Evolutionary conservation across 257 asterid species (phyloP).

Genomic region (Solanum ahanhuiri): DNA sequence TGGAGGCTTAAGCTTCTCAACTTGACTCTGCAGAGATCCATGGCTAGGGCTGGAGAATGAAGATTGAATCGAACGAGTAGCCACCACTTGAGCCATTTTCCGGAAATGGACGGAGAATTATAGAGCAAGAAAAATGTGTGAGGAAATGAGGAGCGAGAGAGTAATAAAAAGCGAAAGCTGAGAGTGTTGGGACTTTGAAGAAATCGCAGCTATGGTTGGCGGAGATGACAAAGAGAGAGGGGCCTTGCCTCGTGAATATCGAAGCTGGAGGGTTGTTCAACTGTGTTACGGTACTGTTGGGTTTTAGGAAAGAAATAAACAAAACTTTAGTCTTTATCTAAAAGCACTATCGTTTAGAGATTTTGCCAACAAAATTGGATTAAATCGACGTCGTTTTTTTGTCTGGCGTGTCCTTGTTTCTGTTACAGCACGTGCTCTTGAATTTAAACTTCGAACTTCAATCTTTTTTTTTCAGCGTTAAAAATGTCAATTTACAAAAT

Average conservation of each 20-base stretch:
- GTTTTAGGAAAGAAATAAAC: not conserved
- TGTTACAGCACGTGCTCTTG: not conserved
- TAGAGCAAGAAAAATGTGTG: not conserved
- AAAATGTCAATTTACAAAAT: not conserved
- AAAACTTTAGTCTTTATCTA: not conserved
- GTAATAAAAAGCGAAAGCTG: conserved; percentile 1
- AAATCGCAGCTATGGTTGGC: conserved; percentile 45
- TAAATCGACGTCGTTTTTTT: not conserved
- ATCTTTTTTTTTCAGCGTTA: not conserved
- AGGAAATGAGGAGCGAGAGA: not conserved
- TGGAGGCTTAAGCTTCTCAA: conserved; percentile 47
- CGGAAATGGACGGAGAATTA: not conserved
- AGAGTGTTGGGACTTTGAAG: conserved; percentile 10
- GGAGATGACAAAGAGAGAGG: conserved; percentile 1
- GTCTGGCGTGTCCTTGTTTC: not conserved
- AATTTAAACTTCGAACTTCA: not conserved
- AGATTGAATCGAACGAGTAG: conserved; percentile 53
- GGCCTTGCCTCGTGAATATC: conserved; percentile 46
- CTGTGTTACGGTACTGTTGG: not conserved
- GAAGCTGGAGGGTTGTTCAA: conserved; percentile 1
- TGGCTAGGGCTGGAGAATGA: conserved; percentile 34
- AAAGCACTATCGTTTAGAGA: not conserved
- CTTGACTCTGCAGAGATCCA: conserved; percentile 36
- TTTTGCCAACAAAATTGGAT: not conserved
- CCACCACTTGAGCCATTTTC: conserved; percentile 69